A percentile compares a stretch with the other conserved stretches of the same genome.
phyloP scores from a whole-genome alignment of 345 rosid genomes.

The Arabis hirsuta region DNA sequence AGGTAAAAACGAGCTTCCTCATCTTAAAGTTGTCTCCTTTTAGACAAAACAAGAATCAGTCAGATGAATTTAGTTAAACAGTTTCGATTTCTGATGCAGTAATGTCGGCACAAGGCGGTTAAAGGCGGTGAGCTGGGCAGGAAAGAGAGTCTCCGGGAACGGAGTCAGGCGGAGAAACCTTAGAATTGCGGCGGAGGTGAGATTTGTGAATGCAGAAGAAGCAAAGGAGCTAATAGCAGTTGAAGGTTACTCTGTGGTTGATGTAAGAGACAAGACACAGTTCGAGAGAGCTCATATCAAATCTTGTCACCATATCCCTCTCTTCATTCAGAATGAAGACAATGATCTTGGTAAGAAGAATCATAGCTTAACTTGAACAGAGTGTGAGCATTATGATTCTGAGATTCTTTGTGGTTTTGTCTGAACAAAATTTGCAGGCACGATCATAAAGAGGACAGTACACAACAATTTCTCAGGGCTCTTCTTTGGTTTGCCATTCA shows the following conservation, averaged over 20 bases:
- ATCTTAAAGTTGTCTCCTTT: slow-evolving; percentile 7
- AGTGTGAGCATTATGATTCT: background rate
- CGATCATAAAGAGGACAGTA: slow-evolving; percentile 75
- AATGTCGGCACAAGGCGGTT: slow-evolving; percentile 49
- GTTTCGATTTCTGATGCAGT: slow-evolving; percentile 49
- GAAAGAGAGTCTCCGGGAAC: slow-evolving; percentile 49
- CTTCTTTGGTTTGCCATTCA: slow-evolving; percentile 84
- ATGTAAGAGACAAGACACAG: slow-evolving; percentile 79
- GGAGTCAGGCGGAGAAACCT: slow-evolving; percentile 45
- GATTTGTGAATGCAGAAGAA: slow-evolving; percentile 78
- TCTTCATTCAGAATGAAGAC: slow-evolving; percentile 80
- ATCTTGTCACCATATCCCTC: slow-evolving; percentile 81
- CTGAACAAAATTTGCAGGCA: slow-evolving; percentile 53
- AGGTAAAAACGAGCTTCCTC: slow-evolving; percentile 50
- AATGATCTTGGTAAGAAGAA: slow-evolving; percentile 68
- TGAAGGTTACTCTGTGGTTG: slow-evolving; percentile 74
- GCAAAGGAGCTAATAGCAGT: slow-evolving; percentile 64
- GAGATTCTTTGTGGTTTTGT: slow-evolving; percentile 9
- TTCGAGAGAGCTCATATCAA: slow-evolving; percentile 82
- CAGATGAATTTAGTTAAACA: background rate
- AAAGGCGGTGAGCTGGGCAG: slow-evolving; percentile 49
- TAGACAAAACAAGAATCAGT: background rate
- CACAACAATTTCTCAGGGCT: slow-evolving; percentile 95
- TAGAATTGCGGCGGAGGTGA: slow-evolving; percentile 76
- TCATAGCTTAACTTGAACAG: background rate